Conservation (phyloP, 345 rosid species). For the Citropsis articulata region DNA sequence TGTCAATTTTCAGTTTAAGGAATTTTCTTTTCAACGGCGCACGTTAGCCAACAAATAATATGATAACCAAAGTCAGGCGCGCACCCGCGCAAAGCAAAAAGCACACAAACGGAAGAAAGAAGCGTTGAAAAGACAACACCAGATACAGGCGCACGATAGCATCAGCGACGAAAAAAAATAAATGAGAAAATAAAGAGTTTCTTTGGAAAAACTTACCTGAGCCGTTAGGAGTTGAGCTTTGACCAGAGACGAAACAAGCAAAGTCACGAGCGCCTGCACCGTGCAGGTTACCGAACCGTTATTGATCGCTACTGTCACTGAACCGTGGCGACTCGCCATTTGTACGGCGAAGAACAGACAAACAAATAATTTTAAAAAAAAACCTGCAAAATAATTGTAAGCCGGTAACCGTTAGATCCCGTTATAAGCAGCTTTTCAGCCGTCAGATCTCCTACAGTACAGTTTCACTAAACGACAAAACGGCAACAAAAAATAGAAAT, state of each 20-base stretch:
- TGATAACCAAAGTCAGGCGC: too few relatives aligned
- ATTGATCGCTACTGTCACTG: constrained; percentile 28
- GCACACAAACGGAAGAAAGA: too few relatives aligned
- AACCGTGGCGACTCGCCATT: constrained; percentile 32
- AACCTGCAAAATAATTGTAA: constrained; percentile 6
- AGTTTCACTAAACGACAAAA: not conserved
- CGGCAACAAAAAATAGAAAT: not conserved
- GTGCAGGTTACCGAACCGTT: constrained; percentile 51
- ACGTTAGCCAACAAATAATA: not conserved
- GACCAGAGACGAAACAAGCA: constrained; percentile 41
- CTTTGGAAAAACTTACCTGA: constrained; percentile 27
- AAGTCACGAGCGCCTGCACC: constrained; percentile 34
- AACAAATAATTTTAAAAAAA: not conserved
- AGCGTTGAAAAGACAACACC: not conserved
- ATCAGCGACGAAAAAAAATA: not conserved
- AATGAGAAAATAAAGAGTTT: not conserved
- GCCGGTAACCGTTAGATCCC: constrained; percentile 28
- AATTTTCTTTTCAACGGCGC: not conserved
- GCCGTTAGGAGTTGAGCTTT: constrained; percentile 30
- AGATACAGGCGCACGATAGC: not conserved
- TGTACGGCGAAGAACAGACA: constrained; percentile 5
- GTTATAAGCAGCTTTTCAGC: constrained; percentile 2
- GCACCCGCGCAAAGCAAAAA: too few relatives aligned
- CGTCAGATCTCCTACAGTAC: constrained; percentile 24
- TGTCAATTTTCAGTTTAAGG: too few relatives aligned